Percentiles rank a stretch among this genome's conserved stretches.
phyloP scores from a whole-genome alignment of 2,329 filamentous ascomycete species.

The Sclerotinia trifoliorum region DNA sequence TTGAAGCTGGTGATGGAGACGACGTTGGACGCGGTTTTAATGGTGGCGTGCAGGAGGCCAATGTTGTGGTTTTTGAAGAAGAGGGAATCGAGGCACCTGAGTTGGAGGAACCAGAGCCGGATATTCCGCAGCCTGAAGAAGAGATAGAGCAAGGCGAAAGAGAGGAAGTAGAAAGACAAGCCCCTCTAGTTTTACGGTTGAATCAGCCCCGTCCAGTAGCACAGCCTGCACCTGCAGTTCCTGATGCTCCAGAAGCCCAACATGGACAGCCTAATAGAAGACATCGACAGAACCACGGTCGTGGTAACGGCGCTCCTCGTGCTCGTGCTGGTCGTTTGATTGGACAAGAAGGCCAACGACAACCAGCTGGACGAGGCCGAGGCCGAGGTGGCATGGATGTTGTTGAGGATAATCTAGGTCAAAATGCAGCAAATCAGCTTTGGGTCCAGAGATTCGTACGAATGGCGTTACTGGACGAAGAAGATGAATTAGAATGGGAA shows the following conservation, averaged over 20 bases:
- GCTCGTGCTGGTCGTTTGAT: slow-evolving; percentile 7
- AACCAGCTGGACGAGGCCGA: background rate
- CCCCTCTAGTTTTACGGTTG: slow-evolving; percentile 39
- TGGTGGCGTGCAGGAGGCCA: slow-evolving; percentile 27
- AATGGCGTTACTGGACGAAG: slow-evolving; percentile 40
- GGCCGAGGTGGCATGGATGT: slow-evolving; percentile 18
- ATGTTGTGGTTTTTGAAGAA: slow-evolving; percentile 23
- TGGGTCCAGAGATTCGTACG: slow-evolving; percentile 41
- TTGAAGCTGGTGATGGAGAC: slow-evolving; percentile 73
- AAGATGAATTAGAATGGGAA: slow-evolving; percentile 40
- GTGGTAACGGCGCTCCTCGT: slow-evolving; percentile 16
- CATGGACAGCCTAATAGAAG: slow-evolving; percentile 10
- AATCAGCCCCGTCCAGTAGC: slow-evolving; percentile 33
- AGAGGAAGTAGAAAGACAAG: slow-evolving; percentile 36
- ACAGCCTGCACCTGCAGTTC: slow-evolving; percentile 30
- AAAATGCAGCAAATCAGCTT: slow-evolving; percentile 33
- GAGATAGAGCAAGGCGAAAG: slow-evolving; percentile 22
- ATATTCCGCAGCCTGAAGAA: slow-evolving; percentile 26
- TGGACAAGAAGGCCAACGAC: slow-evolving; percentile 8
- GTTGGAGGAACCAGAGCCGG: slow-evolving; percentile 23
- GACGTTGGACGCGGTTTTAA: slow-evolving; percentile 37
- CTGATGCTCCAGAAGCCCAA: slow-evolving; percentile 28
- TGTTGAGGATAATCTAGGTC: slow-evolving; percentile 23
- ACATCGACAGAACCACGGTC: slow-evolving; percentile 13
- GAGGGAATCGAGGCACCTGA: slow-evolving; percentile 15